Percentiles rank a stretch among this genome's conserved stretches.
phyloP scores from a whole-genome alignment of 805 yeast genomes.

The Candida ovalis region DNA sequence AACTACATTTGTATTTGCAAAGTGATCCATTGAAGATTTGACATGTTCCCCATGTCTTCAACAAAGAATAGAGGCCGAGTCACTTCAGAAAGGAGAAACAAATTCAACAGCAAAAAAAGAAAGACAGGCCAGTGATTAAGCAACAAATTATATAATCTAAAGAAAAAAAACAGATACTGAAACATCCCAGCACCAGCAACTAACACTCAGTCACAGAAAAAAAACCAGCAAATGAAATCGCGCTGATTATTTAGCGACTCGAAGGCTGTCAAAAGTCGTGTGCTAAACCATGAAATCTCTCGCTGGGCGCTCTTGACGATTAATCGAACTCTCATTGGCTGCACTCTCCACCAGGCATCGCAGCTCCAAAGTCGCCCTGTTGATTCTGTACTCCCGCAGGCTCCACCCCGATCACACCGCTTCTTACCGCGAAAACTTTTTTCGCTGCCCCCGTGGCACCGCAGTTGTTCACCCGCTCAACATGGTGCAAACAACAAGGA shows the following conservation, averaged over 20 bases:
- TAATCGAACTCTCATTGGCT: constrained; percentile 20
- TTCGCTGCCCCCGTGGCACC: background rate
- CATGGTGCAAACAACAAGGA: too few species aligned
- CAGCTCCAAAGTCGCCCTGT: background rate
- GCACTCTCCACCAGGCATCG: constrained; percentile 1
- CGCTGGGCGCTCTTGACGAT: constrained; percentile 14
- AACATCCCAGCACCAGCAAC: background rate
- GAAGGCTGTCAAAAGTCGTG: background rate
- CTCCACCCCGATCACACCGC: background rate
- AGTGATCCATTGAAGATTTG: too few species aligned
- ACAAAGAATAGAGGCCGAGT: too few species aligned
- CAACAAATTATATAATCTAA: background rate
- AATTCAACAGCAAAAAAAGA: background rate
- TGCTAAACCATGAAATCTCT: background rate
- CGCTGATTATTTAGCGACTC: background rate
- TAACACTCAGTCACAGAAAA: background rate
- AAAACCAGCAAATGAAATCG: background rate
- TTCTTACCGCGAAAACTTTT: background rate
- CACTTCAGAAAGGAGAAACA: too few species aligned
- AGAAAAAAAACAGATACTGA: background rate
- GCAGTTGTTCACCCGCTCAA: too few species aligned
- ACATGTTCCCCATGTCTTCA: too few species aligned
- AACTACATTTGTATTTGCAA: too few species aligned
- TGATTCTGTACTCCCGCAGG: background rate
- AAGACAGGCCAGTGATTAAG: background rate